Evolutionary conservation across 257 asterid genomes (phyloP).

Genomic region (Solanum raphanifolium): DNA sequence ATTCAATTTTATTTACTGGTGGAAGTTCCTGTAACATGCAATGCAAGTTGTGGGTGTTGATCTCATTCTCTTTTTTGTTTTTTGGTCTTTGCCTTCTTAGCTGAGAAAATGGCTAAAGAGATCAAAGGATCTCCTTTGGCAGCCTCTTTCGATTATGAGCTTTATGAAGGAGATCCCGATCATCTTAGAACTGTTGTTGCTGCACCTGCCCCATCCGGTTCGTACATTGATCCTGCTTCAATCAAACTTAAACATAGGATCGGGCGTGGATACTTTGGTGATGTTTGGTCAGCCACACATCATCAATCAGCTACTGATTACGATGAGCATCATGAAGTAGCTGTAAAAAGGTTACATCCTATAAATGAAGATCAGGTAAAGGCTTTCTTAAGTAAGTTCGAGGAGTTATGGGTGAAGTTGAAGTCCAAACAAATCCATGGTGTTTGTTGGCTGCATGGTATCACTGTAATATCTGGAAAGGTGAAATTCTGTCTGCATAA

Average conservation of each 20-base stretch:
- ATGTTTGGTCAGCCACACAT: slow-evolving; percentile 67
- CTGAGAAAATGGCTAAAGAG: slow-evolving; percentile 16
- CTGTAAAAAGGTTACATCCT: slow-evolving; percentile 45
- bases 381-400: slow-evolving; percentile 24
- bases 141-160: slow-evolving; percentile 24
- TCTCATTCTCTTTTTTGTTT: background rate
- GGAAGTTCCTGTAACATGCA: background rate
- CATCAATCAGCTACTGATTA: slow-evolving; percentile 44
- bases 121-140: background rate
- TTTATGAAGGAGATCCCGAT: slow-evolving; percentile 37
- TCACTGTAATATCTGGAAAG: slow-evolving; percentile 35
- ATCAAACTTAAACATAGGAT: slow-evolving; percentile 47
- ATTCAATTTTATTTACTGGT: background rate
- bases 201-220: slow-evolving; percentile 6
- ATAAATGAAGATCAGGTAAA: slow-evolving; percentile 28
- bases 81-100: background rate
- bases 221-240: slow-evolving; percentile 33
- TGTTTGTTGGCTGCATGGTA: slow-evolving; percentile 63
- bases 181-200: slow-evolving; percentile 28
- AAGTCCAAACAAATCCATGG: slow-evolving; percentile 29
- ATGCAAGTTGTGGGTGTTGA: background rate
- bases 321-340: slow-evolving; percentile 57
- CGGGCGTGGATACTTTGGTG: slow-evolving; percentile 60
- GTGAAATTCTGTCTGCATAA: slow-evolving; percentile 4
- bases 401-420: slow-evolving; percentile 26